Conservation (phyloP, 352 stramenopile genomes). For the Phytophthora kernoviae region DNA sequence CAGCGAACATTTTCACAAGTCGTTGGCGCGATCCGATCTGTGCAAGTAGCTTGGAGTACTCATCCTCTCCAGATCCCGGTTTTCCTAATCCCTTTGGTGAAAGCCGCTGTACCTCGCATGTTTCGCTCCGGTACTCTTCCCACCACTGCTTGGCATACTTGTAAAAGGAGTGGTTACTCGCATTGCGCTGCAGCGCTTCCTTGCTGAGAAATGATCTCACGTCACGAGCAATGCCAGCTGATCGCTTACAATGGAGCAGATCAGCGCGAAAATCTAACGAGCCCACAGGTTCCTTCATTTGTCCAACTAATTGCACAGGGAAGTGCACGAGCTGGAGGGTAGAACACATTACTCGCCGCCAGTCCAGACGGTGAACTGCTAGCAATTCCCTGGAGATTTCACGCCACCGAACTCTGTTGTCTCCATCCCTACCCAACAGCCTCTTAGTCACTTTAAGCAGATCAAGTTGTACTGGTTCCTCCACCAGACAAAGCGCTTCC, state of each 20-base stretch:
- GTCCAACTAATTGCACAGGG: conserved; percentile 60
- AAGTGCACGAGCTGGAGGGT: conserved; percentile 72
- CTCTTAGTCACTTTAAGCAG: conserved; percentile 69
- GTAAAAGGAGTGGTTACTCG: conserved; percentile 69
- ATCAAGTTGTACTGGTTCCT: conserved; percentile 64
- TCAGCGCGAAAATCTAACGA: conserved; percentile 75
- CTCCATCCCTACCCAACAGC: conserved; percentile 28
- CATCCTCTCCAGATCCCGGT: conserved; percentile 16
- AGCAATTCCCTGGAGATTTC: conserved; percentile 66
- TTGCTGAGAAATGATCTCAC: conserved; percentile 55
- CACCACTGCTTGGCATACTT: conserved; percentile 88
- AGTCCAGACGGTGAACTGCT: conserved; percentile 73
- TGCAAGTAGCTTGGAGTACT: conserved; percentile 21
- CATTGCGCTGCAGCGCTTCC: conserved; percentile 58
- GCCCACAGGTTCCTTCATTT: conserved; percentile 74
- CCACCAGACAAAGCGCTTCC: conserved; percentile 69
- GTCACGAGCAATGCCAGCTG: conserved; percentile 47
- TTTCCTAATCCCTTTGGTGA: conserved; percentile 3
- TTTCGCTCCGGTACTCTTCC: conserved; percentile 70
- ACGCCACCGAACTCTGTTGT: conserved; percentile 32
- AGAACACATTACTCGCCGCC: conserved; percentile 76
- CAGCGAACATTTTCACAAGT: conserved; percentile 83
- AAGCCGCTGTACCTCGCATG: conserved; percentile 11
- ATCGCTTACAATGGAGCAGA: conserved; percentile 61
- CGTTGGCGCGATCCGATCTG: conserved; percentile 30